phyloP scores from a whole-genome alignment of 208 protist genomes.

The Leishmania mexicana region DNA sequence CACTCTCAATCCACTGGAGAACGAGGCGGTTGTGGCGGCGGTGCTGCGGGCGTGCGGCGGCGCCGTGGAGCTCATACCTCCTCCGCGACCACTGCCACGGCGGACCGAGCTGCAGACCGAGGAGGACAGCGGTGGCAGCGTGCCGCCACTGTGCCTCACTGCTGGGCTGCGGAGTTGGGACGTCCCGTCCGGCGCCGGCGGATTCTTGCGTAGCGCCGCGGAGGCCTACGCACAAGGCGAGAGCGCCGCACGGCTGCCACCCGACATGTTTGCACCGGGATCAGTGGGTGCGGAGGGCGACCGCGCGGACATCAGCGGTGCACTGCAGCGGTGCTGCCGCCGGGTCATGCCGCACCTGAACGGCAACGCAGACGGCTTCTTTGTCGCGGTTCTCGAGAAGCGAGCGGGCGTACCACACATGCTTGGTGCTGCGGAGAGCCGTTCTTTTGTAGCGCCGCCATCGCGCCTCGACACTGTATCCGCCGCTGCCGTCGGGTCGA shows the following conservation, averaged over 20 bases:
- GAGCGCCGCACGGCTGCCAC: slow-evolving; percentile 4
- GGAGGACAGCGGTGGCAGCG: background rate
- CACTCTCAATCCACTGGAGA: slow-evolving; percentile 96
- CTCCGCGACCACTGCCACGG: slow-evolving; percentile 16
- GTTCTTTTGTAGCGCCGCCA: background rate
- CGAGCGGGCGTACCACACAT: background rate
- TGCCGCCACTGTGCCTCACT: slow-evolving; percentile 29
- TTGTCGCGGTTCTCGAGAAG: slow-evolving; percentile 60
- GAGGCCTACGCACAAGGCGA: slow-evolving; percentile 53
- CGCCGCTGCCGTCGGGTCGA: background rate
- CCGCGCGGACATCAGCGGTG: slow-evolving; percentile 5
- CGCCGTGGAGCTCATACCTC: slow-evolving; percentile 49
- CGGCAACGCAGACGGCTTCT: slow-evolving; percentile 76
- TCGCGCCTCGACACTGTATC: background rate
- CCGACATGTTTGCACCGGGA: slow-evolving; percentile 45
- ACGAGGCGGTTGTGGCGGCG: slow-evolving; percentile 94
- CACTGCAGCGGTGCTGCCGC: slow-evolving; percentile 47
- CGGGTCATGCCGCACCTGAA: slow-evolving; percentile 78
- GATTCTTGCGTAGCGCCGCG: slow-evolving; percentile 43
- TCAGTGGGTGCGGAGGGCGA: background rate
- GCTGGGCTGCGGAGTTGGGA: slow-evolving; percentile 55
- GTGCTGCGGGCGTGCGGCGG: slow-evolving; percentile 51
- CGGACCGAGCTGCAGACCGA: background rate
- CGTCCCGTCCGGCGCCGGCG: slow-evolving; percentile 64
- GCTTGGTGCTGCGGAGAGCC: background rate